These are phyloP conservation scores for Leccinum subrobustum DNA, from an alignment of 1,284 basidiomycete species.

Conservation along the genomic window DNA sequence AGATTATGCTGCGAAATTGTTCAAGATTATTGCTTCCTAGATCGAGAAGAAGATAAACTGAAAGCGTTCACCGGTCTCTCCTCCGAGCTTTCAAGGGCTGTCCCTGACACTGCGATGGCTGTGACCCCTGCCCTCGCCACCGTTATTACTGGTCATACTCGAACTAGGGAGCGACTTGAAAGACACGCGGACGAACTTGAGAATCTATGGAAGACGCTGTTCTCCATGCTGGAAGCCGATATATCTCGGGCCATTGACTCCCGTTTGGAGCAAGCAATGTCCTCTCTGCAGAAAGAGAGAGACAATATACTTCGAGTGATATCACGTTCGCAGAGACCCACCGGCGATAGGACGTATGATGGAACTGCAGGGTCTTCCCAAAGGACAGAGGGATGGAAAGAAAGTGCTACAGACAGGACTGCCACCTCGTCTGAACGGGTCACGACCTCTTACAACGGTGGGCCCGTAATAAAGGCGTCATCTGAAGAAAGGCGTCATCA, in stretches of 20 bases:
- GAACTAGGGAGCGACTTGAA: conserved; percentile 42
- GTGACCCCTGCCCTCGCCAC: conserved; percentile 46
- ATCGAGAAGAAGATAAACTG: conserved; percentile 40
- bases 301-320: conserved; percentile 24
- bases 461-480: conserved; percentile 8
- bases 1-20: conserved; percentile 47
- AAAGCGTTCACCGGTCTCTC: conserved; percentile 49
- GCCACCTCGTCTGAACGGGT: conserved; percentile 16
- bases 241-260: conserved; percentile 40
- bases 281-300: conserved; percentile 37
- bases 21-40: conserved; percentile 41
- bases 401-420: conserved; percentile 14
- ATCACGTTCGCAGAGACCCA: conserved; percentile 20
- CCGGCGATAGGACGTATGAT: conserved; percentile 9
- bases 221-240: conserved; percentile 40
- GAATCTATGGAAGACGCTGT: conserved; percentile 44
- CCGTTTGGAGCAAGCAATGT: conserved; percentile 38
- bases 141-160: conserved; percentile 41
- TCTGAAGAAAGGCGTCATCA: conserved; percentile 15
- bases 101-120: conserved; percentile 38
- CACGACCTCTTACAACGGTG: conserved; percentile 9
- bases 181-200: conserved; percentile 39
- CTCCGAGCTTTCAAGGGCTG: conserved; percentile 43
- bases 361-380: conserved; percentile 15
- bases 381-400: conserved; percentile 15